Evolutionary conservation across 805 yeast species (phyloP).

Genomic region (Yarrowia phangngaensis): DNA sequence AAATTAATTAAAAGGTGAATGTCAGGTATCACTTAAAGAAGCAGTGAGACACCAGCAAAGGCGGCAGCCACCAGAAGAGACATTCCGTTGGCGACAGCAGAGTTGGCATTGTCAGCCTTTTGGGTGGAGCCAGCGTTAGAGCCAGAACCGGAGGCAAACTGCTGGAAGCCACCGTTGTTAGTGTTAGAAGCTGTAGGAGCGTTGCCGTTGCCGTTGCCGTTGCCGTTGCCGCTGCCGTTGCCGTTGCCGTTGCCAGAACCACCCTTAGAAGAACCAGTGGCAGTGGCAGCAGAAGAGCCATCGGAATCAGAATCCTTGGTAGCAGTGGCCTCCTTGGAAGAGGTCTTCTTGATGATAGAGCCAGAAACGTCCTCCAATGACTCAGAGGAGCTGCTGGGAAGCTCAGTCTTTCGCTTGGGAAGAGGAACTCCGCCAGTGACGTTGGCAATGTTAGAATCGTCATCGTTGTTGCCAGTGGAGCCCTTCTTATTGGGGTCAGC

Average conservation of each 20-base stretch:
- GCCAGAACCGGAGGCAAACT: constrained; percentile 27
- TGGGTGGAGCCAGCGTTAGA: constrained; percentile 25
- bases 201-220: constrained; percentile 6
- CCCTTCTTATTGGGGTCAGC: constrained; percentile 43
- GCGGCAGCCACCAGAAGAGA: constrained; percentile 23
- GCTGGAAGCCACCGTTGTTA: constrained; percentile 27
- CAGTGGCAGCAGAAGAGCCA: constrained; percentile 38
- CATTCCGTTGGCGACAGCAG: constrained; percentile 17
- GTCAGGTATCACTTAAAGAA: no score
- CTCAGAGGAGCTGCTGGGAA: constrained; percentile 27
- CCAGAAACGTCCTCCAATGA: constrained; percentile 30
- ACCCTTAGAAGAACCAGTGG: constrained; percentile 1
- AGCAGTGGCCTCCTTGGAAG: constrained; percentile 25
- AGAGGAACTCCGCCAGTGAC: constrained; percentile 27
- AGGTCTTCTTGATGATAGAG: constrained; percentile 20
- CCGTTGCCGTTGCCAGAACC: constrained; percentile 10
- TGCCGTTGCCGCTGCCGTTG: neutral
- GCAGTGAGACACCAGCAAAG: constrained; percentile 24
- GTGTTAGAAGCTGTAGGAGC: constrained; percentile 7
- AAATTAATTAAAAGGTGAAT: neutral
- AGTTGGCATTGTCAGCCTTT: constrained; percentile 13
- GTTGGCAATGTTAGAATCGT: constrained; percentile 19
- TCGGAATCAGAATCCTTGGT: constrained; percentile 28
- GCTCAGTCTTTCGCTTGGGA: no score
- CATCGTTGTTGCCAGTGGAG: constrained; percentile 23